Base-by-base conservation (phyloP, 306 rosid species). In the Arachis stenosperma region DNA sequence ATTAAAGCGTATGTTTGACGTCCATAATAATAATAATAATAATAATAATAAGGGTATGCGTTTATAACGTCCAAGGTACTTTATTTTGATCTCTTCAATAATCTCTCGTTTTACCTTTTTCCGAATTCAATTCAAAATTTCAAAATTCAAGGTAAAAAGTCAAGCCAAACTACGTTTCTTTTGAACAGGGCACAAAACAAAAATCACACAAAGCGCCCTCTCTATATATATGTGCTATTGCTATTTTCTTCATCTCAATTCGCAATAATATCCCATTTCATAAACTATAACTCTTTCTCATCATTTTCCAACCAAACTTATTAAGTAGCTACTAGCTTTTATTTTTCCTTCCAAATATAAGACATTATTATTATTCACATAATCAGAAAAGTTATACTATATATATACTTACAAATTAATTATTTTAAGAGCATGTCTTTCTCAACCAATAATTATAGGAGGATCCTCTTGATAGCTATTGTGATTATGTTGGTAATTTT, bases 401-500 rank as follows among this genome's bases (percentile, higher is more conserved):
- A 46, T 8, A 22, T 22, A 22, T 22, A 46, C 9, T 46, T 33
- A 33, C 37, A 46, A 6, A 8, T 42, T 42, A 6, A 2, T 6
- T 8, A 6, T 42, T 42, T 42, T n/a, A 12, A 9, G 27, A 15
- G 46, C 36, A 71, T 71, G 76, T 44, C 67, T 61, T 48, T 77
- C 12, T 51, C 48, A 60, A 47, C 17, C 17, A 17, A 57, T 57
- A 73, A 42, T 60, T 30, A 46, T 55, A 83, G 42, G 14, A 80
- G 63, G 29, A 44, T 17, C 47, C 12, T 82, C 36, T 42, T 42
- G 8, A 42, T 42, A 4, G 46, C 46, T 42, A 42, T 79, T 27
- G 9, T 88, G 7, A 27, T 76, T 29, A 61, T 69, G 41, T 48
- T 77, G 17, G 8, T 36, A 10, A 61, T 76, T 42, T 52, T 83